Conservation (phyloP, 805 yeast species). For the Kluyveromyces nonfermentans region DNA sequence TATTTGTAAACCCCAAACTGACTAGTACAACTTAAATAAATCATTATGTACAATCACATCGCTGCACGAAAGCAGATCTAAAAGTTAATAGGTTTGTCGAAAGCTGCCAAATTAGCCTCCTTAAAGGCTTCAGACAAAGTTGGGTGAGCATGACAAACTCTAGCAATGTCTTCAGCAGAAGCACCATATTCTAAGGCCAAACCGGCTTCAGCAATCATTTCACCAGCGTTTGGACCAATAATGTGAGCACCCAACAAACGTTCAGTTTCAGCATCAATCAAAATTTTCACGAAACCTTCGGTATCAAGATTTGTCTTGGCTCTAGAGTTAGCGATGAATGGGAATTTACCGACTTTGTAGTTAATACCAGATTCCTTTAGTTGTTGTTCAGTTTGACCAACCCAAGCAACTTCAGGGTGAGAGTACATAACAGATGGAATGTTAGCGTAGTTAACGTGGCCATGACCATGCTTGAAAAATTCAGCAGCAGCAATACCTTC, state of each 20-base stretch:
- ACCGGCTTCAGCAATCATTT: constrained; percentile 98
- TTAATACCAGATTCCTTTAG: constrained; percentile 85
- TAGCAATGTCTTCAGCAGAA: constrained; percentile 92
- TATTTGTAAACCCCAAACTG: background rate
- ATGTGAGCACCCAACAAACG: constrained; percentile 94
- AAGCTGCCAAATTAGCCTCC: constrained; percentile 93
- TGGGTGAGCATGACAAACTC: constrained; percentile 99
- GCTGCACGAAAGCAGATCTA: background rate
- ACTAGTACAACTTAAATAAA: background rate
- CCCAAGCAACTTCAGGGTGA: constrained; percentile 99
- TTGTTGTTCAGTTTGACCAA: constrained; percentile 92
- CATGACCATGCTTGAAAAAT: constrained; percentile 85
- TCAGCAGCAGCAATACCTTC: constrained; percentile 99
- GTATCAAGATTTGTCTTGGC: constrained; percentile 97
- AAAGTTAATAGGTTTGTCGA: constrained; percentile 81
- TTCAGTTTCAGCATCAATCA: constrained; percentile 96
- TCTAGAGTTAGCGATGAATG: constrained; percentile 97
- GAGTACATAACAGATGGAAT: constrained; percentile 99
- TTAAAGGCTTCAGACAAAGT: constrained; percentile 96
- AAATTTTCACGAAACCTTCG: constrained; percentile 92
- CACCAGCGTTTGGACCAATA: constrained; percentile 98
- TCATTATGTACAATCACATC: background rate
- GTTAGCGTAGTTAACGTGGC: constrained; percentile 96
- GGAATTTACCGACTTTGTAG: constrained; percentile 95
- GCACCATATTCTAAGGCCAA: constrained; percentile 98